Conservation (phyloP, 1,284 basidiomycete genomes). For the Singerocomus inundabilis region DNA sequence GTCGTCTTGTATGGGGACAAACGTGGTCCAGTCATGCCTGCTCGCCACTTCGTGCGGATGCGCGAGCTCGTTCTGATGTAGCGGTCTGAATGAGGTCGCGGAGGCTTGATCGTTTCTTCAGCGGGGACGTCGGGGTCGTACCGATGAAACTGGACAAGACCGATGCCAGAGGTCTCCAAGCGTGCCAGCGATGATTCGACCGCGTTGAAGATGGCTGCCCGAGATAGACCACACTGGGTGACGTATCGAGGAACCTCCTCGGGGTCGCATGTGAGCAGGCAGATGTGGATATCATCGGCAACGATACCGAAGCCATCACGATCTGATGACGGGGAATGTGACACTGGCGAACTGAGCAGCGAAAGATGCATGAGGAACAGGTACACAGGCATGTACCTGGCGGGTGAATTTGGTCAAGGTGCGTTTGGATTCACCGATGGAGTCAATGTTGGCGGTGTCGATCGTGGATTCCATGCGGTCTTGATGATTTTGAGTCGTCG, state of each 20-base stretch:
- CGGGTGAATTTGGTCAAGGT: slow-evolving; percentile 54
- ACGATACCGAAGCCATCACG: slow-evolving; percentile 37
- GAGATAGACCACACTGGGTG: slow-evolving; percentile 45
- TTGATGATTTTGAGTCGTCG: slow-evolving; percentile 44
- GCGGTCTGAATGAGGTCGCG: slow-evolving; percentile 42
- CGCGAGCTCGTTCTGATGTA: slow-evolving; percentile 47
- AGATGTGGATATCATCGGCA: slow-evolving; percentile 9
- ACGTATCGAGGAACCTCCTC: slow-evolving; percentile 35
- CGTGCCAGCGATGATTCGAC: slow-evolving; percentile 44
- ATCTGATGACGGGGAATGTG: slow-evolving; percentile 56
- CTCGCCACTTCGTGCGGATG: slow-evolving; percentile 41
- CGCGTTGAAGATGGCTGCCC: slow-evolving; percentile 44
- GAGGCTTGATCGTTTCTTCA: slow-evolving; percentile 48
- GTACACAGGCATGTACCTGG: slow-evolving; percentile 27
- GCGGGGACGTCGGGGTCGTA: slow-evolving; percentile 37
- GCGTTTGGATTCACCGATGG: slow-evolving; percentile 47
- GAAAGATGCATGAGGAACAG: neutral
- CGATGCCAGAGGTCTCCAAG: slow-evolving; percentile 45
- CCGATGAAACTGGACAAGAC: slow-evolving; percentile 46
- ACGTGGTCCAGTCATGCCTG: slow-evolving; percentile 38
- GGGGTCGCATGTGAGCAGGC: slow-evolving; percentile 3
- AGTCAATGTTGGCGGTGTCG: slow-evolving; percentile 60
- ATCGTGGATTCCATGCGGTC: slow-evolving; percentile 48
- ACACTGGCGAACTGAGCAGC: slow-evolving; percentile 40
- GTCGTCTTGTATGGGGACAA: slow-evolving; percentile 42